These are phyloP conservation scores for Musa beccarii DNA, from an alignment of 176 grass and related monocot genomes.

Conservation along the genomic window DNA sequence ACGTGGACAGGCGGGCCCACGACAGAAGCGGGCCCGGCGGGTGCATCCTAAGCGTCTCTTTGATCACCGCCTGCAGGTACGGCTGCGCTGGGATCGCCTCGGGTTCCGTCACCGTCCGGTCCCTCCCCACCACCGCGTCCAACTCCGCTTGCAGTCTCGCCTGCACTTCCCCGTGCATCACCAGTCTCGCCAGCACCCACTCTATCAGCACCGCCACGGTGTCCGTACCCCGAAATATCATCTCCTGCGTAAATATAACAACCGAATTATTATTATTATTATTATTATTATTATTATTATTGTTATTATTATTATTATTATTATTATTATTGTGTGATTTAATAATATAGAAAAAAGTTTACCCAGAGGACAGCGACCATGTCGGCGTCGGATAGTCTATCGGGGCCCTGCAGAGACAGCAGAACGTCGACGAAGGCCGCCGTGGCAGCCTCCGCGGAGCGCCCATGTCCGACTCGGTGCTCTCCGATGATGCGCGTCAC, in stretches of 20 bases:
- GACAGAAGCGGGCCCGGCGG: conserved; percentile 87
- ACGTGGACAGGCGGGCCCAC: conserved; percentile 73
- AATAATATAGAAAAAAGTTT: not conserved
- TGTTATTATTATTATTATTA: not conserved
- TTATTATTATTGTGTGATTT: not conserved
- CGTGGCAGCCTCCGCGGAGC: not conserved
- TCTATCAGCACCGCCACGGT: conserved; percentile 88
- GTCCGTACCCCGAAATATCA: conserved; percentile 91
- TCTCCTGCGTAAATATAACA: conserved; percentile 38
- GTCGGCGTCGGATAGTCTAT: conserved; percentile 54
- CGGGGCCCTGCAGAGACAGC: conserved; percentile 47
- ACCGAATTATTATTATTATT: not conserved
- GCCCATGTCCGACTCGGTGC: conserved; percentile 24
- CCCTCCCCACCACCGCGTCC: conserved; percentile 35
- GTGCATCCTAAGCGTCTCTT: conserved; percentile 70
- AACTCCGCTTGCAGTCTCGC: conserved; percentile 58
- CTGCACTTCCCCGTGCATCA: conserved; percentile 71
- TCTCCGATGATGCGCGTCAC: conserved; percentile 58
- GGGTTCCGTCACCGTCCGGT: conserved; percentile 32
- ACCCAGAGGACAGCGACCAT: conserved; percentile 84
- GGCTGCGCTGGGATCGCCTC: conserved; percentile 22
- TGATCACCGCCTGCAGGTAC: conserved; percentile 85
- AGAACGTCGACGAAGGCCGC: conserved; percentile 72
- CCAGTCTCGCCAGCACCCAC: conserved; percentile 72
- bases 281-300: not conserved